Evolutionary conservation across 2,329 filamentous ascomycete species (phyloP).

Genomic region (Paraconiothyrium sp.): DNA sequence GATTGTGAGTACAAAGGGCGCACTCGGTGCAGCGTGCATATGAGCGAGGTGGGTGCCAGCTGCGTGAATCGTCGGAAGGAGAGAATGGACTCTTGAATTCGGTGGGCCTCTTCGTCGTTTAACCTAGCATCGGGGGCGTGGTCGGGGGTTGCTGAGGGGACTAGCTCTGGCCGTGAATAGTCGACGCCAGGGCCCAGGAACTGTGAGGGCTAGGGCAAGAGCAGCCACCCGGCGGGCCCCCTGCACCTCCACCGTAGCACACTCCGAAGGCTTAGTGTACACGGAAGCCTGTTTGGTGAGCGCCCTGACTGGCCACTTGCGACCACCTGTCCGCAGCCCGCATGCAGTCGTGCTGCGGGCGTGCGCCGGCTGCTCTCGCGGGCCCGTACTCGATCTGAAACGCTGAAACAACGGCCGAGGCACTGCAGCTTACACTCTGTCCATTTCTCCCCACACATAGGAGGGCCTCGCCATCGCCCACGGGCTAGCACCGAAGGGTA

Average conservation of each 20-base stretch:
- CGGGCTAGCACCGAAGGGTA: not conserved
- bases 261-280: slow-evolving; percentile 12
- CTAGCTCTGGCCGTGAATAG: slow-evolving; percentile 16
- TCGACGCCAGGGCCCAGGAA: slow-evolving; percentile 15
- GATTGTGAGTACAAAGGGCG: slow-evolving; percentile 26
- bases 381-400: not conserved
- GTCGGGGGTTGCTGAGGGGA: slow-evolving; percentile 21
- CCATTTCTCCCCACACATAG: not conserved
- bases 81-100: slow-evolving; percentile 13
- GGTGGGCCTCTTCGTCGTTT: slow-evolving; percentile 10
- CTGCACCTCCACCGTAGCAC: not conserved
- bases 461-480: not conserved
- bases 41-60: slow-evolving; percentile 5
- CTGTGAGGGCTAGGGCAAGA: slow-evolving; percentile 16
- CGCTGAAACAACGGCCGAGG: slow-evolving; percentile 10
- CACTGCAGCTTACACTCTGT: not conserved
- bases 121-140: slow-evolving; percentile 14
- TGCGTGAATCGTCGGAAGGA: slow-evolving; percentile 12
- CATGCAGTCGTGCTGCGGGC: not conserved
- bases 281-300: not conserved
- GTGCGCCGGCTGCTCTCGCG: not conserved
- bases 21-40: slow-evolving; percentile 26
- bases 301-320: slow-evolving; percentile 1
- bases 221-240: slow-evolving; percentile 14
- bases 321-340: not conserved